Evolutionary conservation across 805 yeast species (phyloP).

Genomic region (Yamadazyma laniorum): DNA sequence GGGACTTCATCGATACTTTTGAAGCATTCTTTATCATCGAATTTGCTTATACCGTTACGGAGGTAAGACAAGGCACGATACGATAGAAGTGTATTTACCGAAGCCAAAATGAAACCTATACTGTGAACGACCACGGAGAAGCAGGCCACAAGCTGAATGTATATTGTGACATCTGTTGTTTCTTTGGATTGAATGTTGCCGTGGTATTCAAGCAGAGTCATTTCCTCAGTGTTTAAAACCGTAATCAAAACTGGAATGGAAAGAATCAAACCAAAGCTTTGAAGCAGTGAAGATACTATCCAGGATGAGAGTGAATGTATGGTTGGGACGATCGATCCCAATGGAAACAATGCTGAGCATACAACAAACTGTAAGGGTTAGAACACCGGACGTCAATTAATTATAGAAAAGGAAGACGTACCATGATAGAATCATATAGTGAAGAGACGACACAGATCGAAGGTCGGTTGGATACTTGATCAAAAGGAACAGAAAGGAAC

Average conservation of each 20-base stretch:
- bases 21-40: neutral
- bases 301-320: too few species aligned
- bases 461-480: slow-evolving; percentile 33
- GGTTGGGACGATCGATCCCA: slow-evolving; percentile 18
- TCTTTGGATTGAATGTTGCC: slow-evolving; percentile 5
- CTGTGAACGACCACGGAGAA: slow-evolving; percentile 17
- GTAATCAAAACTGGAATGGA: slow-evolving; percentile 17
- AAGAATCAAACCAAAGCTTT: slow-evolving; percentile 19
- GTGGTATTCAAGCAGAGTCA: slow-evolving; percentile 26
- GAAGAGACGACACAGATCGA: slow-evolving; percentile 20
- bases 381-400: too few species aligned
- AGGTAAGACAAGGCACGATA: neutral
- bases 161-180: slow-evolving; percentile 27
- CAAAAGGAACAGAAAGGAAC: slow-evolving; percentile 34
- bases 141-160: slow-evolving; percentile 24
- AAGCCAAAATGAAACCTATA: neutral
- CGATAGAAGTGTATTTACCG: neutral
- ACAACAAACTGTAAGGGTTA: slow-evolving; percentile 11
- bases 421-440: slow-evolving; percentile 22
- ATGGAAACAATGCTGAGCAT: slow-evolving; percentile 19
- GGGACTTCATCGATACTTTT: neutral
- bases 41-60: neutral
- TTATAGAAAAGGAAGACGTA: slow-evolving; percentile 15
- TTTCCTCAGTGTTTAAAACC: slow-evolving; percentile 21
- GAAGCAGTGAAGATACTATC: too few species aligned